These are phyloP conservation scores for Piper longum DNA, from an alignment of 164 flowering plant species.

Conservation along the genomic window DNA sequence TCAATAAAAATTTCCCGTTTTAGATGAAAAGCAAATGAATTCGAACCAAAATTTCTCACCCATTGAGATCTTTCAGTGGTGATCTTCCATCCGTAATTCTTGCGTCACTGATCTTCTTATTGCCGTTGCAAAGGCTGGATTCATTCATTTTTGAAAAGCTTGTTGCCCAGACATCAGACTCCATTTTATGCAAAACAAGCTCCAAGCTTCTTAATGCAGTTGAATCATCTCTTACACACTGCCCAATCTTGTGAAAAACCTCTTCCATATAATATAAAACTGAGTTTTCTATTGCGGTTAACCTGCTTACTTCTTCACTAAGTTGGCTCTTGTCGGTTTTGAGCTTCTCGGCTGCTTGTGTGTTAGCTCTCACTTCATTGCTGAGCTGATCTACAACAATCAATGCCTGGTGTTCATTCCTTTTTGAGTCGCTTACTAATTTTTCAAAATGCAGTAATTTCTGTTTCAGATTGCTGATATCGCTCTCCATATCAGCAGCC, in stretches of 20 bases:
- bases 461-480: constrained; percentile 12
- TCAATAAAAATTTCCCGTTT: neutral
- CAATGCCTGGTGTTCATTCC: constrained; percentile 13
- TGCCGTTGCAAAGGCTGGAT: constrained; percentile 4
- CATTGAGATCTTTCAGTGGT: constrained; percentile 20
- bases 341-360: constrained; percentile 5
- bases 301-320: constrained; percentile 11
- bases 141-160: constrained; percentile 6
- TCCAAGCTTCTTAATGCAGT: constrained; percentile 18
- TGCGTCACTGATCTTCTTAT: constrained; percentile 8
- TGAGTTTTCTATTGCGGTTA: constrained; percentile 18
- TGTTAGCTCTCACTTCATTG: constrained; percentile 1
- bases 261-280: constrained; percentile 7
- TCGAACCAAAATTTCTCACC: constrained; percentile 7
- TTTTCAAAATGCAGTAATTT: constrained; percentile 15
- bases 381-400: constrained; percentile 7
- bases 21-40: neutral
- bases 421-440: constrained; percentile 19
- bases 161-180: constrained; percentile 1
- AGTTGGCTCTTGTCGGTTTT: constrained; percentile 10
- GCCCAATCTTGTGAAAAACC: constrained; percentile 10
- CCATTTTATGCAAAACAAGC: constrained; percentile 10
- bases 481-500: constrained; percentile 18
- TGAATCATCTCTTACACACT: constrained; percentile 14
- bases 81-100: constrained; percentile 11